Conservation (phyloP, 805 yeast genomes). For the Barnettozyma siamensis region DNA sequence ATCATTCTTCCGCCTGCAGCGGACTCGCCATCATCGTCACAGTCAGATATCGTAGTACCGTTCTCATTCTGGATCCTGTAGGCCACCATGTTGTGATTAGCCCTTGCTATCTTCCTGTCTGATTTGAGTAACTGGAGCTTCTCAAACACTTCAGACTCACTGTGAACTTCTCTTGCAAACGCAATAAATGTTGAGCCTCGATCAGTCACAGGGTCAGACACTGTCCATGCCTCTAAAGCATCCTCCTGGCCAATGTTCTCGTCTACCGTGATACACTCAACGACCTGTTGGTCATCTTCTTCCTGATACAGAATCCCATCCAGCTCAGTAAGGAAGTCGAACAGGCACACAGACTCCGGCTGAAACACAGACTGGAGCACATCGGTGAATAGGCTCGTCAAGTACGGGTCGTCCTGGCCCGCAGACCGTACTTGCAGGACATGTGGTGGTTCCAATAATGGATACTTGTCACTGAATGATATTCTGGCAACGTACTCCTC, state of each 20-base stretch:
- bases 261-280: constrained; percentile 2
- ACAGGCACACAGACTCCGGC: constrained; percentile 68
- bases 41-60: constrained; percentile 67
- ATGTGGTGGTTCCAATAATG: constrained; percentile 52
- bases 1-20: constrained; percentile 90
- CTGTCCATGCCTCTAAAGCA: constrained; percentile 66
- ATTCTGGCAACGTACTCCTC: constrained; percentile 56
- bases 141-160: constrained; percentile 62
- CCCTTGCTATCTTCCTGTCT: constrained; percentile 61
- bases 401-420: constrained; percentile 36
- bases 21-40: constrained; percentile 95
- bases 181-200: constrained; percentile 84
- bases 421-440: constrained; percentile 49
- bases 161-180: constrained; percentile 54
- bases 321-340: constrained; percentile 68
- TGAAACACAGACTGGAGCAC: constrained; percentile 48
- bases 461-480: constrained; percentile 69
- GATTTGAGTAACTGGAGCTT: constrained; percentile 46
- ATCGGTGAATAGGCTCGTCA: constrained; percentile 42
- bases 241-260: constrained; percentile 26
- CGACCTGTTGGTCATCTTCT: constrained; percentile 14
- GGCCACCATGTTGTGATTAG: constrained; percentile 81
- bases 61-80: constrained; percentile 59
- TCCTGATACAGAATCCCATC: constrained; percentile 44
- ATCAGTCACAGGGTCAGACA: constrained; percentile 74